phyloP scores from a whole-genome alignment of 352 stramenopile species.

The Globisporangium mamillatum region DNA sequence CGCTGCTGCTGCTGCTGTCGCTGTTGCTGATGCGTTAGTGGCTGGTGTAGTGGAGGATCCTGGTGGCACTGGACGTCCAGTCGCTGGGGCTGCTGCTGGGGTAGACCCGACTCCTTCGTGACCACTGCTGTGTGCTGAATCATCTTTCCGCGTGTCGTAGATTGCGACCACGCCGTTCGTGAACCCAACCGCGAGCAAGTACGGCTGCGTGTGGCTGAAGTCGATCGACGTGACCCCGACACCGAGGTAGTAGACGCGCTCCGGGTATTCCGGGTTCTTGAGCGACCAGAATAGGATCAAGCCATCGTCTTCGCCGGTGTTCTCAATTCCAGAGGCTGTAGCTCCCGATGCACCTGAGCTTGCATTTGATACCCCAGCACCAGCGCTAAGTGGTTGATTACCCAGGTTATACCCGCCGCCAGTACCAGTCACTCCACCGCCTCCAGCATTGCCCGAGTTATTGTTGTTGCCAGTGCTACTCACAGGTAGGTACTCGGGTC shows the following conservation, averaged over 20 bases:
- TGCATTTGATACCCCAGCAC: neutral
- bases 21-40: neutral
- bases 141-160: slow-evolving; percentile 85
- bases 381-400: neutral
- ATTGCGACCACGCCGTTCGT: slow-evolving; percentile 89
- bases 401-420: neutral
- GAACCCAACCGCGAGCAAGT: slow-evolving; percentile 88
- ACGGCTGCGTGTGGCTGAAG: slow-evolving; percentile 84
- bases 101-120: neutral
- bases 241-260: slow-evolving; percentile 80
- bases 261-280: slow-evolving; percentile 90
- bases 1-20: neutral
- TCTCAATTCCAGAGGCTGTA: neutral
- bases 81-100: neutral
- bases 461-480: neutral
- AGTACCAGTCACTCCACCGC: neutral
- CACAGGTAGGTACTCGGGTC: slow-evolving; percentile 1
- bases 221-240: slow-evolving; percentile 87
- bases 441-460: neutral
- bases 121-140: slow-evolving; percentile 15
- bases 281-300: slow-evolving; percentile 93
- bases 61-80: neutral
- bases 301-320: slow-evolving; percentile 33
- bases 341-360: slow-evolving; percentile 4
- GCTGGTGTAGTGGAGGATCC: neutral